Evolutionary conservation across 202 grass and related monocot species (phyloP).

Genomic region (Dendrocalamus latiflorus): DNA sequence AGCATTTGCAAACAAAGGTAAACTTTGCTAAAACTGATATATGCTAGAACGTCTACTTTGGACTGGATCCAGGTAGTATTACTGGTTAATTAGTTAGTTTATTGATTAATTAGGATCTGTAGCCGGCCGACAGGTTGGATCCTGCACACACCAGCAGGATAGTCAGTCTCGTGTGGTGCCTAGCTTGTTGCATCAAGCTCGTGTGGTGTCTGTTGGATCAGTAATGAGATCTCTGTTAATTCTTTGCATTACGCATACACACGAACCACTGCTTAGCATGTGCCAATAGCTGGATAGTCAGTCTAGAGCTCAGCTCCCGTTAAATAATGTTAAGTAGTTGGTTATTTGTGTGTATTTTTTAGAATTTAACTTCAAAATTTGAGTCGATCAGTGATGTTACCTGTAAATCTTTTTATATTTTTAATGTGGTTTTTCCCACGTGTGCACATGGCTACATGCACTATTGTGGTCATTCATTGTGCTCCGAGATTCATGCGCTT

Average conservation of each 20-base stretch:
- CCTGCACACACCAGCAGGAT: neutral
- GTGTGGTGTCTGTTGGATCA: neutral
- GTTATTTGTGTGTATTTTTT: neutral
- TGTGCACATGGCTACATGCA: no score
- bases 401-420: neutral
- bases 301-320: neutral
- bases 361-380: neutral
- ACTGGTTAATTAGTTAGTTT: neutral
- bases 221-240: neutral
- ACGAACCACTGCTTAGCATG: neutral
- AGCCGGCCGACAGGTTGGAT: neutral
- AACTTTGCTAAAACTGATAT: no score
- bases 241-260: neutral
- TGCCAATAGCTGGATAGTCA: neutral
- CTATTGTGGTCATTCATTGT: no score
- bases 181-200: neutral
- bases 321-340: neutral
- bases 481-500: no score
- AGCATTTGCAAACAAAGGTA: no score
- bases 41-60: no score
- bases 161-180: no score
- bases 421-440: no score
- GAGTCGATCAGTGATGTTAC: neutral
- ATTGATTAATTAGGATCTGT: neutral
- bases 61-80: neutral